These are phyloP conservation scores for Lodderomyces beijingensis DNA, from an alignment of 1,139 yeast species.

Conservation along the genomic window DNA sequence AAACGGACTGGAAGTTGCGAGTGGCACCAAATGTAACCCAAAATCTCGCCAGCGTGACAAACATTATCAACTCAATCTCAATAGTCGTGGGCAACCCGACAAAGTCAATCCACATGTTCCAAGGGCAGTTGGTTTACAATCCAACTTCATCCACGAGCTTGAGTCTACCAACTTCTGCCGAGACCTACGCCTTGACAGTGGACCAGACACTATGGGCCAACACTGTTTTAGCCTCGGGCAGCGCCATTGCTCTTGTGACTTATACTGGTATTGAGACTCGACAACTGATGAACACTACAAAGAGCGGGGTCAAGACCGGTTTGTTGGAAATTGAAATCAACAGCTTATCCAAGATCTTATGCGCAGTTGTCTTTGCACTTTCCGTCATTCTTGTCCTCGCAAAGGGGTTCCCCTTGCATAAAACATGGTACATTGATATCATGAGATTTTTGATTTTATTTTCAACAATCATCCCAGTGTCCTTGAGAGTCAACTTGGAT, in stretches of 20 bases:
- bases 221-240: constrained; percentile 92
- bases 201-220: constrained; percentile 98
- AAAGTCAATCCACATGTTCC: constrained; percentile 75
- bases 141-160: constrained; percentile 21
- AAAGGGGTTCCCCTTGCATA: constrained; percentile 62
- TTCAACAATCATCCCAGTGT: constrained; percentile 94
- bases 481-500: constrained; percentile 89
- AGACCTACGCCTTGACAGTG: constrained; percentile 64
- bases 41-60: constrained; percentile 34
- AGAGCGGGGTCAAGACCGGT: constrained; percentile 87
- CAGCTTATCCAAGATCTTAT: constrained; percentile 78
- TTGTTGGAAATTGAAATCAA: constrained; percentile 88
- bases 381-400: constrained; percentile 75
- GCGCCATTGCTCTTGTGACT: constrained; percentile 79
- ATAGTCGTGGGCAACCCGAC: constrained; percentile 74
- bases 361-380: constrained; percentile 77
- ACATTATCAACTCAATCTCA: constrained; percentile 36
- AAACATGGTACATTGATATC: constrained; percentile 82
- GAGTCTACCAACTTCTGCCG: constrained; percentile 26
- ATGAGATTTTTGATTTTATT: constrained; percentile 87
- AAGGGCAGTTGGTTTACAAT: constrained; percentile 61
- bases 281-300: constrained; percentile 89
- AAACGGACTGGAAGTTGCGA: constrained; percentile 96
- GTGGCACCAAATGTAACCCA: constrained; percentile 76
- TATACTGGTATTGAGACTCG: constrained; percentile 94